A percentile compares a stretch with the other conserved stretches of the same genome.
Evolutionary conservation across 2,329 filamentous ascomycete genomes (phyloP).

Genomic region (Hypoxylon sp.): DNA sequence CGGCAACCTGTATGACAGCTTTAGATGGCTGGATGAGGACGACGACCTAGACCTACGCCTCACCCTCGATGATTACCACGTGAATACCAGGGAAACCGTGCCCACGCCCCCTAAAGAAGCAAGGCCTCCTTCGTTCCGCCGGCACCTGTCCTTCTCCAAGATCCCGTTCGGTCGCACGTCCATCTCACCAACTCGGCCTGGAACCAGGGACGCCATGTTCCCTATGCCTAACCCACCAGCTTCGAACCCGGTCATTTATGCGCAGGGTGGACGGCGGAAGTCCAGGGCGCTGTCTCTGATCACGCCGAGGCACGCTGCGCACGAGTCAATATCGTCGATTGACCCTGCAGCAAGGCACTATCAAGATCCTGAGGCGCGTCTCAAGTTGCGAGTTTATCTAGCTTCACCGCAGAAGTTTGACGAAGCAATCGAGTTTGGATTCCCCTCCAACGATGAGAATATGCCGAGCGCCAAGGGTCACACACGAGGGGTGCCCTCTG

Average conservation of each 20-base stretch:
- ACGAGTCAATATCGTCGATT: slow-evolving; percentile 60
- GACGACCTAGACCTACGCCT: slow-evolving; percentile 73
- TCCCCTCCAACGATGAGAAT: slow-evolving; percentile 70
- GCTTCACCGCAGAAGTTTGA: slow-evolving; percentile 95
- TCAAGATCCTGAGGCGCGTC: slow-evolving; percentile 85
- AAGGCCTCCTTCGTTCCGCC: slow-evolving; percentile 68
- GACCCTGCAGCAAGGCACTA: slow-evolving; percentile 83
- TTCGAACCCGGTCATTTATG: slow-evolving; percentile 40
- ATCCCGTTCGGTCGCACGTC: slow-evolving; percentile 67
- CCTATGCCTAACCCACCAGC: slow-evolving; percentile 42
- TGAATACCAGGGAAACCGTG: slow-evolving; percentile 63
- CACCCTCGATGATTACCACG: slow-evolving; percentile 74
- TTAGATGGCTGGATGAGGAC: slow-evolving; percentile 78
- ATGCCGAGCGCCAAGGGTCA: slow-evolving; percentile 36
- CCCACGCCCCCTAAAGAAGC: slow-evolving; percentile 55
- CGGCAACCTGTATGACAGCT: slow-evolving; percentile 69
- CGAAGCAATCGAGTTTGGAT: slow-evolving; percentile 92
- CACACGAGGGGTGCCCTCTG: slow-evolving; percentile 39
- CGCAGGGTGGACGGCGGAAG: slow-evolving; percentile 55
- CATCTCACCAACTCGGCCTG: slow-evolving; percentile 57
- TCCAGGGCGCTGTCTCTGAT: slow-evolving; percentile 66
- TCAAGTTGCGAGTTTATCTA: slow-evolving; percentile 85
- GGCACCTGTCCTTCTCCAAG: slow-evolving; percentile 75
- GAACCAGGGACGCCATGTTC: slow-evolving; percentile 51
- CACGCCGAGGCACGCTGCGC: slow-evolving; percentile 54